These are phyloP conservation scores for Aureobasidium lini DNA, from an alignment of 2,329 filamentous ascomycete species.

Conservation along the genomic window DNA sequence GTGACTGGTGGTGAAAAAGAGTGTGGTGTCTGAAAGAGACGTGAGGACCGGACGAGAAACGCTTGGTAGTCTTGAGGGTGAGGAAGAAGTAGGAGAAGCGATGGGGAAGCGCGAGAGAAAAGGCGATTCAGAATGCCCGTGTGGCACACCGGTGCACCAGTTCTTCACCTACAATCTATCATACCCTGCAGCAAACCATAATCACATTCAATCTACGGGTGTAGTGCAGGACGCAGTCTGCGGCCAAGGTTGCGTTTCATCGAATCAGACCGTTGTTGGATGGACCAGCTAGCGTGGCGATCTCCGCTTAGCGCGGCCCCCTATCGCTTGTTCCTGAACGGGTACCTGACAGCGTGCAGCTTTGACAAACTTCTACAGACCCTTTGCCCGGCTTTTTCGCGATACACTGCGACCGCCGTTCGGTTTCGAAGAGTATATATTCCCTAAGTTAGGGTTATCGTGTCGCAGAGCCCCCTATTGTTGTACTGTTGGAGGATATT, in stretches of 20 bases:
- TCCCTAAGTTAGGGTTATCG: not conserved
- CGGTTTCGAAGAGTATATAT: not conserved
- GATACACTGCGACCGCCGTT: conserved; percentile 7
- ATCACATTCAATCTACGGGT: conserved; percentile 8
- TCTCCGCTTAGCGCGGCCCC: conserved; percentile 6
- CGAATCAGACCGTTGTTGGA: conserved; percentile 9
- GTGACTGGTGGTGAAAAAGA: conserved; percentile 26
- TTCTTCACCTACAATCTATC: conserved; percentile 6
- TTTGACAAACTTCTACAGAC: not conserved
- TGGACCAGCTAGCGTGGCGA: conserved; percentile 11
- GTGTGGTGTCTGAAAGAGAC: conserved; percentile 25
- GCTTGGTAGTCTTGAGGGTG: conserved; percentile 22
- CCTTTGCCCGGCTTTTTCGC: conserved; percentile 11
- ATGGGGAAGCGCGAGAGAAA: conserved; percentile 7
- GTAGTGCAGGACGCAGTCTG: conserved; percentile 7
- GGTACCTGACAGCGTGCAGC: conserved; percentile 12
- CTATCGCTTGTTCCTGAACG: conserved; percentile 9
- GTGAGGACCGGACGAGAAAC: conserved; percentile 18
- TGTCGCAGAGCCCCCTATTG: not conserved
- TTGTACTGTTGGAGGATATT: not conserved
- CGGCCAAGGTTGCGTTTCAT: conserved; percentile 12
- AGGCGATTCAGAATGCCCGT: conserved; percentile 1
- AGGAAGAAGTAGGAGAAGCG: conserved; percentile 15
- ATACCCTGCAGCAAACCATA: conserved; percentile 5
- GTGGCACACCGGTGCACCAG: not conserved